Conservation (phyloP, 176 grass and related monocot species). For the Musa schizocarpa region DNA sequence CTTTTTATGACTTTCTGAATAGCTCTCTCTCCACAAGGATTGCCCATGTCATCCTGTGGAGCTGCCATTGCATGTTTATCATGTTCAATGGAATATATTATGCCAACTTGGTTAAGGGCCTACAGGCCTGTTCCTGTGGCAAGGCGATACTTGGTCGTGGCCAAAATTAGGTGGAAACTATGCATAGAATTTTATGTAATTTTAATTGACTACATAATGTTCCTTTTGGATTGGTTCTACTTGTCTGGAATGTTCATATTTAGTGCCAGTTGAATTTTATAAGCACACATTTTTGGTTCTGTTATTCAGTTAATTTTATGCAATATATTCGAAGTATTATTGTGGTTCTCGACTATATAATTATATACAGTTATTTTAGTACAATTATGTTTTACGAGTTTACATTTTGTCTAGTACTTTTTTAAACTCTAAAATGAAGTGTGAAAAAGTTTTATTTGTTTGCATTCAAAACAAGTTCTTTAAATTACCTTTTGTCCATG, state of each 20-base stretch:
- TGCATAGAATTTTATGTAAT: background rate
- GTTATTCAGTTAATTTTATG: background rate
- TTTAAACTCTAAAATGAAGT: too few relatives aligned
- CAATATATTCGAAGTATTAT: background rate
- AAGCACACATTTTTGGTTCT: background rate
- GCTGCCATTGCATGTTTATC: too few relatives aligned
- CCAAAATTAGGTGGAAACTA: background rate
- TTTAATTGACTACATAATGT: background rate
- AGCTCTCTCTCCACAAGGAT: background rate
- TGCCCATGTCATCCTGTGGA: too few relatives aligned
- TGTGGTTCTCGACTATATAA: too few relatives aligned
- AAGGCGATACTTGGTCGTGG: background rate
- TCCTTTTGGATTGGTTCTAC: background rate
- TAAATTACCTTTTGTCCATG: too few relatives aligned
- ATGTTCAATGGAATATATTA: background rate
- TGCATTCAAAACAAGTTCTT: too few relatives aligned
- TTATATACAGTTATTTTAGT: too few relatives aligned
- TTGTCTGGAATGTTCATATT: background rate
- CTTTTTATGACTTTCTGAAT: background rate
- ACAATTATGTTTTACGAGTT: too few relatives aligned
- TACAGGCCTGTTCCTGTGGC: background rate
- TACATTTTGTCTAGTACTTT: too few relatives aligned
- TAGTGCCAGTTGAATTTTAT: background rate
- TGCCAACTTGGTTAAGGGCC: background rate
- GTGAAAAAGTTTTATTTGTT: too few relatives aligned